These are phyloP conservation scores for Phytophthora pluvialis DNA, from an alignment of 352 stramenopile genomes.

Conservation along the genomic window DNA sequence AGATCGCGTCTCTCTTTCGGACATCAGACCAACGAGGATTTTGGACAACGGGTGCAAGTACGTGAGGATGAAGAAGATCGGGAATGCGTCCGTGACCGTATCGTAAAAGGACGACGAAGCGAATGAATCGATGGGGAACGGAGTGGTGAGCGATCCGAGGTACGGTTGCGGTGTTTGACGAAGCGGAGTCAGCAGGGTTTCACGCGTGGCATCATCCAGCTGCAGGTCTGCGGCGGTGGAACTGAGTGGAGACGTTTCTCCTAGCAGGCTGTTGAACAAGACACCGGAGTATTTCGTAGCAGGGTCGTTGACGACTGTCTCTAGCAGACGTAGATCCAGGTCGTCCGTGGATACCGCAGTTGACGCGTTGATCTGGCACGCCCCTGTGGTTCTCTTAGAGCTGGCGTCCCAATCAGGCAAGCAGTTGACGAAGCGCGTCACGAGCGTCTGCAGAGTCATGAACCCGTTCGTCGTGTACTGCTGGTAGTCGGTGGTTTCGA, in stretches of 20 bases:
- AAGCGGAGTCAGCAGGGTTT: constrained; percentile 39
- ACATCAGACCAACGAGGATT: constrained; percentile 39
- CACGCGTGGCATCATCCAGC: constrained; percentile 15
- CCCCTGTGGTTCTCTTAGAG: constrained; percentile 23
- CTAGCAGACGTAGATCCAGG: constrained; percentile 30
- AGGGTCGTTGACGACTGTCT: constrained; percentile 33
- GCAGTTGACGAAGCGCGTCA: constrained; percentile 50
- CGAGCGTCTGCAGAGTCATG: constrained; percentile 54
- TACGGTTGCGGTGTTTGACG: constrained; percentile 46
- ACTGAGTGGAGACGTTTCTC: constrained; percentile 24
- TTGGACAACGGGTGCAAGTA: constrained; percentile 41
- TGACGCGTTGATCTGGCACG: constrained; percentile 22
- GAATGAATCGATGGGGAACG: constrained; percentile 41
- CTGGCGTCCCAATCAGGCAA: constrained; percentile 43
- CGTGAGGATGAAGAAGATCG: constrained; percentile 37
- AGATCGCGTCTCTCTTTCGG: constrained; percentile 40
- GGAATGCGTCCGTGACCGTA: constrained; percentile 36
- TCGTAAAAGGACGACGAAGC: constrained; percentile 43
- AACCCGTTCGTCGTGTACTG: constrained; percentile 52
- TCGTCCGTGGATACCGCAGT: constrained; percentile 10
- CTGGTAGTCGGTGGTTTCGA: constrained; percentile 37
- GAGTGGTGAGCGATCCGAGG: constrained; percentile 32
- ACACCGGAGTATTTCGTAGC: constrained; percentile 25
- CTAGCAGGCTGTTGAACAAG: constrained; percentile 25
- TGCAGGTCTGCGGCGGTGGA: constrained; percentile 12